Evolutionary conservation across 2,329 filamentous ascomycete genomes (phyloP).

Genomic region (Paramyrothecium roridum): DNA sequence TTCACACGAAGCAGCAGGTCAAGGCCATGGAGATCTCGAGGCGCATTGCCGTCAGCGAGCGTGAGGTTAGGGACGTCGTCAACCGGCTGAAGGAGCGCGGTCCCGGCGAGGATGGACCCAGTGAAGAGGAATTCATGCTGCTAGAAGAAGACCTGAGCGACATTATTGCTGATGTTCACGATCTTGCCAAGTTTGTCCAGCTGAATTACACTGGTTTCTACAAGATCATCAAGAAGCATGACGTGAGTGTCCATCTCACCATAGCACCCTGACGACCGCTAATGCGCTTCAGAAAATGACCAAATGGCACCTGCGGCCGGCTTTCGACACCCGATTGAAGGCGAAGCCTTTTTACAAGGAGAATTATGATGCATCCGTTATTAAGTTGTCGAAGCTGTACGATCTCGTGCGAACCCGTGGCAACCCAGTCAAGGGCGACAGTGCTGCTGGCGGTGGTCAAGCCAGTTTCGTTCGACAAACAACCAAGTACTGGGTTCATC

Average conservation of each 20-base stretch:
- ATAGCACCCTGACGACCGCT: background rate
- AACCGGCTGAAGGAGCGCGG: slow-evolving; percentile 65
- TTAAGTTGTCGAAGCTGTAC: slow-evolving; percentile 92
- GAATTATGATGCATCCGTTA: slow-evolving; percentile 94
- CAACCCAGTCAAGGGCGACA: slow-evolving; percentile 89
- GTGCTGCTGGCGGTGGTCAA: slow-evolving; percentile 84
- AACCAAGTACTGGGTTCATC: slow-evolving; percentile 99
- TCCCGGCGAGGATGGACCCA: slow-evolving; percentile 56
- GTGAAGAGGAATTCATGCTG: slow-evolving; percentile 90
- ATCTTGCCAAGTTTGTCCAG: slow-evolving; percentile 96
- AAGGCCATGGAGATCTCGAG: slow-evolving; percentile 95
- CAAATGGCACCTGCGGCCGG: slow-evolving; percentile 85
- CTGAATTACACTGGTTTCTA: slow-evolving; percentile 99
- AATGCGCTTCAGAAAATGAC: slow-evolving; percentile 73
- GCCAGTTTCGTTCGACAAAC: slow-evolving; percentile 96
- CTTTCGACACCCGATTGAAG: slow-evolving; percentile 93
- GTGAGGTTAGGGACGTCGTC: slow-evolving; percentile 86
- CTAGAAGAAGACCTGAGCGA: slow-evolving; percentile 94
- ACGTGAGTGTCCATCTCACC: slow-evolving; percentile 53
- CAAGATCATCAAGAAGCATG: slow-evolving; percentile 99
- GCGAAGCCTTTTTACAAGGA: slow-evolving; percentile 98
- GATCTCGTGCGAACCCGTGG: slow-evolving; percentile 91
- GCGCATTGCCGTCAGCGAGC: slow-evolving; percentile 82
- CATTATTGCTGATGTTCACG: slow-evolving; percentile 97
- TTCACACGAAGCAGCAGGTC: slow-evolving; percentile 95